Evolutionary conservation across 176 grass and related monocot genomes (phyloP).

Genomic region (Neostapfia colusana): DNA sequence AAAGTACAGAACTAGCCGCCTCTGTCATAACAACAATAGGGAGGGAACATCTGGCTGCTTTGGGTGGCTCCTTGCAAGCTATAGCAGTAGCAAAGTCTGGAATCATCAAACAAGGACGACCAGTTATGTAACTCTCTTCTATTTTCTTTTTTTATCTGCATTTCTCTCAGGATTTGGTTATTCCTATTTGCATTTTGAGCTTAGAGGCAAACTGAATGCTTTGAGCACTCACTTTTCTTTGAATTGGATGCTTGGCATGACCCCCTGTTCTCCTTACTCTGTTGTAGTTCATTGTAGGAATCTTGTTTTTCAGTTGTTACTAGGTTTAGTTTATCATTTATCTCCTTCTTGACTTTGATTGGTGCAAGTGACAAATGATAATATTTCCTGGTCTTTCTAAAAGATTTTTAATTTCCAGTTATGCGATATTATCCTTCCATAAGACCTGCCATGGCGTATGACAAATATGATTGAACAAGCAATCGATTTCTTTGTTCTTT

Average conservation of each 20-base stretch:
- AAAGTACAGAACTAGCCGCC: conserved; percentile 66
- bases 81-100: conserved; percentile 90
- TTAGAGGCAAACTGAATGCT: background rate
- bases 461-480: conserved; percentile 10
- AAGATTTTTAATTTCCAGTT: background rate
- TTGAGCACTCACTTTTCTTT: background rate
- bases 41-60: conserved; percentile 82
- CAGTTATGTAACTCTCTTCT: conserved; percentile 68
- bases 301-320: background rate
- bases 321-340: background rate
- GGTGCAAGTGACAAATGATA: background rate
- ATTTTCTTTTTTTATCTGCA: background rate
- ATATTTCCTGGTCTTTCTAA: background rate
- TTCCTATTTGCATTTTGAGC: background rate
- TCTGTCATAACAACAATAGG: conserved; percentile 88
- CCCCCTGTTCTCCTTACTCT: background rate
- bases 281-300: no score
- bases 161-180: background rate
- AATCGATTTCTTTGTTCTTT: background rate
- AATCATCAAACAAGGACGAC: conserved; percentile 83
- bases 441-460: background rate
- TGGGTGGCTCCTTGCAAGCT: conserved; percentile 84
- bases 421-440: background rate
- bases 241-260: conserved; percentile 1
- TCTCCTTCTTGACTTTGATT: background rate